Base-by-base conservation (phyloP, 192 early-diverging fungal genomes). In the Chytriomyces sp. region DNA sequence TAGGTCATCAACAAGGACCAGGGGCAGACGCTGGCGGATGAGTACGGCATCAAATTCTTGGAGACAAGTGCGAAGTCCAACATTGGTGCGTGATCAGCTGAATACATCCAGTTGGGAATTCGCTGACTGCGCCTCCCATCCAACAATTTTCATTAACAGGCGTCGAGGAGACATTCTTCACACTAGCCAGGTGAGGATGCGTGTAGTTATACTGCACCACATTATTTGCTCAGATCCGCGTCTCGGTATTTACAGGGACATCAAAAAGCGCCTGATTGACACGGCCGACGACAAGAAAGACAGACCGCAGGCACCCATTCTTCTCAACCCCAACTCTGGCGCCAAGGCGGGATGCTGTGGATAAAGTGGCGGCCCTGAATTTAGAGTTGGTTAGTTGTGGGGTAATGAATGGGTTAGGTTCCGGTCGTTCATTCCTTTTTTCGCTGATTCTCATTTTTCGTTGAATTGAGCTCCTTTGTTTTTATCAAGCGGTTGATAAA, bases 11-110 rank as follows among this genome's bases (percentile, higher is more conserved):
- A 89, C 75, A 97, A 92, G 81, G 96, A 96, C 72, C 94, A 94
- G 80, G 98, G 98, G 14, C 92, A 96, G 82, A 86, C 86, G n/a
- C 83, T 98, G 31, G 96, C 98, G 22, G 90, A 94, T 73, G 94
- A 98, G 79, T 92, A 95, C 65, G 89, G 89, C 54, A 93, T 99
- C 77, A 91, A 93, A 78, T 99, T 99, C 77, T 77, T 96, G 76
- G 96, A 98, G 80, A 98, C 96, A 38, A 96, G 94, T 75, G 98
- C 98, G 62, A 99, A 99, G 80, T 93, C 95, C 58, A 98, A 98
- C 83, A 96, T 93, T 82, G 92, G 93, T 77, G 34, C 10, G 78
- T 62, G 28, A 25, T 3, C 5, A n/a, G n/a, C n/a, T n/a, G n/a
- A n/a, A n/a, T n/a, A n/a, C n/a, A n/a, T n/a, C n/a, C n/a, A n/a